Evolutionary conservation across 192 early-diverging fungal genomes (phyloP).

Genomic region (Coemansia guatemalensis): DNA sequence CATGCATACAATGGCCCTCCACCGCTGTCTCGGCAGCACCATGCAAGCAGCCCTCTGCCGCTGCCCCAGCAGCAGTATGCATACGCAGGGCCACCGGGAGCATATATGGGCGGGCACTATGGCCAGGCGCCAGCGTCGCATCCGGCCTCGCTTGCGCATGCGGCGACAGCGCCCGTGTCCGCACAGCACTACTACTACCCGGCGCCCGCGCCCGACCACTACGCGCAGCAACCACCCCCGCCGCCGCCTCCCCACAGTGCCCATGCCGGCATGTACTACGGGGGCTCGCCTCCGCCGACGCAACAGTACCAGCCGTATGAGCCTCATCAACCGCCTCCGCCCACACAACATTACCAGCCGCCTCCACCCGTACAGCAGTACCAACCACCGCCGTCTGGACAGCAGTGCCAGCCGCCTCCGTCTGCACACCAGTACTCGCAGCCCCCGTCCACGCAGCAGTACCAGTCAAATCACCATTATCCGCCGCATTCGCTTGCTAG

Average conservation of each 20-base stretch:
- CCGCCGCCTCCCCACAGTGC: constrained; percentile 1
- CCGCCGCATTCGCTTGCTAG: too few relatives aligned
- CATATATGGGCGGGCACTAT: neutral
- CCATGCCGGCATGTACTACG: constrained; percentile 9
- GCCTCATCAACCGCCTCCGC: constrained; percentile 7
- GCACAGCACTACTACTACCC: neutral
- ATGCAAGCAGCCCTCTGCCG: constrained; percentile 1
- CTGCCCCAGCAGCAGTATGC: constrained; percentile 13
- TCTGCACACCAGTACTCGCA: constrained; percentile 6
- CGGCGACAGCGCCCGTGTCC: too few relatives aligned
- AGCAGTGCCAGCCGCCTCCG: too few relatives aligned
- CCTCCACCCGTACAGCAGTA: constrained; percentile 13
- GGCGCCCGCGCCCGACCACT: neutral
- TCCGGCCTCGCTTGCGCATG: too few relatives aligned
- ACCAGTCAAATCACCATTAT: neutral
- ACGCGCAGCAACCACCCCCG: constrained; percentile 3
- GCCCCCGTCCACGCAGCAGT: neutral
- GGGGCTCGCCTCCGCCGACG: constrained; percentile 1
- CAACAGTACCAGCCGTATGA: constrained; percentile 11
- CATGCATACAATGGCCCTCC: neutral
- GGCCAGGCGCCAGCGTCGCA: too few relatives aligned
- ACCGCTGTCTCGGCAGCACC: neutral
- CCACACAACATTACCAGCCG: constrained; percentile 5
- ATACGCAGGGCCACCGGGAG: neutral
- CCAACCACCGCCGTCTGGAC: neutral